phyloP scores from a whole-genome alignment of 2,329 filamentous ascomycete species.

The Aureobasidium mangrovei region DNA sequence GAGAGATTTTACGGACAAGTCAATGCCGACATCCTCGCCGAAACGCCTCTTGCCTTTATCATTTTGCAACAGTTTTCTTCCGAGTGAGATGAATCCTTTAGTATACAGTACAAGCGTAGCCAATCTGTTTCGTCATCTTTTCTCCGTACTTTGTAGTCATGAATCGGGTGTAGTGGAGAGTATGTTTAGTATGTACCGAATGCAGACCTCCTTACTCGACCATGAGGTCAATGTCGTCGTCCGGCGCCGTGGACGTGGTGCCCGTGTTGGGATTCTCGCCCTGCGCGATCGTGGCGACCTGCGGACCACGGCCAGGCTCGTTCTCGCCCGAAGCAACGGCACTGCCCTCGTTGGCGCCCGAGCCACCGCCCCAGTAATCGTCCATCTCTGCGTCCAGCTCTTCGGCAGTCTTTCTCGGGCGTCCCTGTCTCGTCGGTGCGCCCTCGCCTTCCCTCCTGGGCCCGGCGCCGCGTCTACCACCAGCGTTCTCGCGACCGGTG shows the following conservation, averaged over 20 bases:
- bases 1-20: too few relatives aligned
- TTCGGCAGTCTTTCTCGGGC: constrained; percentile 77
- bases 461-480: constrained; percentile 34
- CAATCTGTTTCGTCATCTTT: too few relatives aligned
- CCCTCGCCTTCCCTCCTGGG: constrained; percentile 42
- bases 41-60: too few relatives aligned
- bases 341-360: constrained; percentile 6
- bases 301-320: constrained; percentile 8
- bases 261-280: constrained; percentile 9
- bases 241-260: constrained; percentile 10
- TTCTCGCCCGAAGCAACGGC: constrained; percentile 4
- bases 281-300: constrained; percentile 10
- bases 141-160: too few relatives aligned
- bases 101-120: too few relatives aligned
- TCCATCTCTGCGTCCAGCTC: constrained; percentile 96
- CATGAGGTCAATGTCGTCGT: constrained; percentile 19
- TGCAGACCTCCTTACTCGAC: constrained; percentile 13
- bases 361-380: constrained; percentile 55
- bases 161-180: too few relatives aligned
- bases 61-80: too few relatives aligned
- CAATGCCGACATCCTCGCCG: too few relatives aligned
- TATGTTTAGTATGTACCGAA: background rate
- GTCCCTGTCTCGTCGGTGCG: constrained; percentile 28
- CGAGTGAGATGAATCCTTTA: too few relatives aligned
- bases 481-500: constrained; percentile 31